Base-by-base conservation (phyloP, 129 eudicot genomes). In the Lactuca sativa region DNA sequence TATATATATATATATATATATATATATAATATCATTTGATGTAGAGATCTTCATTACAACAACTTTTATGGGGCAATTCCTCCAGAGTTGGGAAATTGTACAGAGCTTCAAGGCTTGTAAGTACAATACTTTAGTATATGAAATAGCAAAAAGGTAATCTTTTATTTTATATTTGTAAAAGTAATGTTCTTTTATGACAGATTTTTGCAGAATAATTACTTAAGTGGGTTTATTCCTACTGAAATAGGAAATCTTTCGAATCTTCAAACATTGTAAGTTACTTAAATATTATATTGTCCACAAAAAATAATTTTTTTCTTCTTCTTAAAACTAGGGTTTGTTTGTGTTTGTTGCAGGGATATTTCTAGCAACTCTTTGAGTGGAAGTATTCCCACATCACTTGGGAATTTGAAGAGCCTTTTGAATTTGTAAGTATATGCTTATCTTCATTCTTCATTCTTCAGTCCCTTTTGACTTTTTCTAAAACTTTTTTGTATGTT, bases 361-460 rank as follows among this genome's bases (percentile, higher is more conserved):
- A 57, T 93, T 31, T 93, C 99, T 56, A 85, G 99, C 84, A 93
- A 93, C 90, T 86, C 95, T 73, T 92, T 93, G 12, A 83, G 97
- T 74, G 99, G 99, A 82, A 79, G 62, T 59, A 83, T 93, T 80
- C 99, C 99, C 69, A 34, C 95, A 64, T 85, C 97, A 54, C 95
- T 93, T 70, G 95, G 86, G 71, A 84, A 87, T 69, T 80, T 93
- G 78, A 66, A 12, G 81, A 87, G 70, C 73, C 97, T 93, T 43
- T 63, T 77, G 36, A 70, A 55, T 62, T 85, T 93, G 99, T 93
- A 73, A 90, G 96, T 74, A 48, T 59, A 44, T 25, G 30, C 30
- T 25, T 25, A 25, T 25, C 30, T 16, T 32, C 41, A 40, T 5
- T 9, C 43, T 54, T 32, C 52, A 40, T 25, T 25, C 52, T 36